Percentiles rank a stretch among this genome's conserved stretches.
Evolutionary conservation across 78 protist genomes (phyloP).

Genomic region (Emiliania huxleyi): DNA sequence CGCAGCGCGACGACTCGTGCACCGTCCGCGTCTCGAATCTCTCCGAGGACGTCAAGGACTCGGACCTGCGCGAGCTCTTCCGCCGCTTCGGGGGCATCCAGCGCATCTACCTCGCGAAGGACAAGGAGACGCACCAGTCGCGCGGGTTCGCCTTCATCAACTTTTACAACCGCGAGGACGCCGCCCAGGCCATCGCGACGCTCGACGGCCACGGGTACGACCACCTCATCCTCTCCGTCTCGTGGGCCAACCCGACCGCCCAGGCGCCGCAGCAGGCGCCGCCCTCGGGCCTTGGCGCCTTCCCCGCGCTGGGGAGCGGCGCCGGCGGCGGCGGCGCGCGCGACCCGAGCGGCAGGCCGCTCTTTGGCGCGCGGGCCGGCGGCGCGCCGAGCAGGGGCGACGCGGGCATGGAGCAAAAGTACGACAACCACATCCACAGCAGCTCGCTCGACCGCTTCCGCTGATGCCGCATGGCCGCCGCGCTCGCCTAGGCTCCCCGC

Average conservation of each 20-base stretch:
- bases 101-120: conserved; percentile 58
- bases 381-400: not conserved
- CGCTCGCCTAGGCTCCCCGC: too few species aligned
- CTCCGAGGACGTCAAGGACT: conserved; percentile 53
- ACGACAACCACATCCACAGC: not conserved
- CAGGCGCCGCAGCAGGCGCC: not conserved
- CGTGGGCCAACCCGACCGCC: conserved; percentile 52
- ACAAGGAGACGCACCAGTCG: conserved; percentile 39
- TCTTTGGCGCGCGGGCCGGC: not conserved
- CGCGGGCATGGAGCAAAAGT: not conserved
- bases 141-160: conserved; percentile 63
- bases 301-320: not conserved
- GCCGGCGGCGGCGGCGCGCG: not conserved
- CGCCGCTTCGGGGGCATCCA: conserved; percentile 39
- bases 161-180: conserved; percentile 47
- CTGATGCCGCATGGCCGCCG: too few species aligned
- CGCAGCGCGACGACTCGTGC: conserved; percentile 37
- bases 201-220: conserved; percentile 64
- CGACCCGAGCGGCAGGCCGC: not conserved
- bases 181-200: conserved; percentile 34
- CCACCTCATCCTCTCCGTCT: conserved; percentile 49
- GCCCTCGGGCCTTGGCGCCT: not conserved
- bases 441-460: not conserved
- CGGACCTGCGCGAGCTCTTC: conserved; percentile 65
- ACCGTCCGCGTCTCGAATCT: conserved; percentile 64